phyloP scores from a whole-genome alignment of 1,284 basidiomycete genomes.

The Leccinum subfulvum region DNA sequence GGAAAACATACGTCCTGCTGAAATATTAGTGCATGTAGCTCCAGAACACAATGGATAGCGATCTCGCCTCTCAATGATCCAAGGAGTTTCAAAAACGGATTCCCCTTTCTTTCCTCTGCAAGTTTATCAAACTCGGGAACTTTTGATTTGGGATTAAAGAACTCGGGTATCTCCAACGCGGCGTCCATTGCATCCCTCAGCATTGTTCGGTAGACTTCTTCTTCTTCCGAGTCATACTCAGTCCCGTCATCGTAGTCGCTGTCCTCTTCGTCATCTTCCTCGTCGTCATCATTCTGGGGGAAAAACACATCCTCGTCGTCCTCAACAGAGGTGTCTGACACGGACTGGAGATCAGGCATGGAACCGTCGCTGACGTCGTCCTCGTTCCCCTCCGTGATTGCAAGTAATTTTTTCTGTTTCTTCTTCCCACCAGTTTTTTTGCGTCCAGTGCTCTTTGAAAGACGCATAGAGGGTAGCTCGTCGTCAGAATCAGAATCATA shows the following conservation, averaged over 20 bases:
- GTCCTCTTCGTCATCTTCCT: conserved; percentile 36
- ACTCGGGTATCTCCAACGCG: conserved; percentile 54
- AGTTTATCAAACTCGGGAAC: conserved; percentile 43
- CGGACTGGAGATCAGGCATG: conserved; percentile 63
- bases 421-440: conserved; percentile 29
- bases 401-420: conserved; percentile 41
- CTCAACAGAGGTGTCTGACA: conserved; percentile 55
- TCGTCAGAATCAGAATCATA: conserved; percentile 24
- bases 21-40: conserved; percentile 3
- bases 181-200: conserved; percentile 70
- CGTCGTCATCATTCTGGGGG: conserved; percentile 38
- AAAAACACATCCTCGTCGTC: conserved; percentile 31
- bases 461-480: conserved; percentile 8
- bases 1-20: conserved; percentile 67
- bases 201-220: conserved; percentile 60
- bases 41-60: neutral
- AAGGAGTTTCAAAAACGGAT: conserved; percentile 72
- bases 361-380: conserved; percentile 45
- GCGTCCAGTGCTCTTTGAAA: conserved; percentile 24
- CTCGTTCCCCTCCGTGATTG: conserved; percentile 45
- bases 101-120: conserved; percentile 56
- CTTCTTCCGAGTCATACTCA: conserved; percentile 66
- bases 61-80: conserved; percentile 64
- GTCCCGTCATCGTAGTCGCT: conserved; percentile 44
- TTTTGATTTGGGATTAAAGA: conserved; percentile 45